These are phyloP conservation scores for Candida coquimbonensis DNA, from an alignment of 805 yeast genomes.

Conservation along the genomic window DNA sequence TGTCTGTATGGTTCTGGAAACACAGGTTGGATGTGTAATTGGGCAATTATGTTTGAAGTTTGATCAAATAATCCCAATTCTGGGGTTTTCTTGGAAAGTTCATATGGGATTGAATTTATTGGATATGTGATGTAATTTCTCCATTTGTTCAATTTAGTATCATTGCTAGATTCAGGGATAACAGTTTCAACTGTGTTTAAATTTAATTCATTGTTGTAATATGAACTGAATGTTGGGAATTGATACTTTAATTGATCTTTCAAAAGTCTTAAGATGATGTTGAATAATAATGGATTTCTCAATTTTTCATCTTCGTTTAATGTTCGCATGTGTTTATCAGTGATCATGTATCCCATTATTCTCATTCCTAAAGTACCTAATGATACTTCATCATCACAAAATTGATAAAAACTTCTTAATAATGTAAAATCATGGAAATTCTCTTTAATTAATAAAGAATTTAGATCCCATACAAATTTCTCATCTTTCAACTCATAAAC, in stretches of 20 bases:
- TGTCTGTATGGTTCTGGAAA: neutral
- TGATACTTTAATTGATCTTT: constrained; percentile 5
- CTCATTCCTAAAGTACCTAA: constrained; percentile 7
- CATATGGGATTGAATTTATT: neutral
- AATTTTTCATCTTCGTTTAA: neutral
- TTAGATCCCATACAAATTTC: neutral
- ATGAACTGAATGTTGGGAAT: constrained; percentile 8
- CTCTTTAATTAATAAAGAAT: neutral
- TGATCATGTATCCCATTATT: constrained; percentile 1
- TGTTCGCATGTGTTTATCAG: neutral
- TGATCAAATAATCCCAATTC: neutral
- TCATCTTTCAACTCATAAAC: neutral
- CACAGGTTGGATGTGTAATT: neutral
- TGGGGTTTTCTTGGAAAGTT: neutral
- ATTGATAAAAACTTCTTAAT: neutral
- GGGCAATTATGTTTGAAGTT: neutral
- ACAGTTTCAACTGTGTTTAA: neutral
- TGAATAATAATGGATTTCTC: constrained; percentile 4
- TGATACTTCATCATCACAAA: neutral
- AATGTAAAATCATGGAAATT: neutral
- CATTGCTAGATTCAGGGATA: neutral
- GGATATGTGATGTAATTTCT: constrained; percentile 11
- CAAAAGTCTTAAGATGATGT: constrained; percentile 7
- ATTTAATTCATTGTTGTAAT: constrained; percentile 1
- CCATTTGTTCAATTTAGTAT: constrained; percentile 9